Evolutionary conservation across 768 basidiomycete species (phyloP).

Genomic region (Sistotremastrum suecicum): DNA sequence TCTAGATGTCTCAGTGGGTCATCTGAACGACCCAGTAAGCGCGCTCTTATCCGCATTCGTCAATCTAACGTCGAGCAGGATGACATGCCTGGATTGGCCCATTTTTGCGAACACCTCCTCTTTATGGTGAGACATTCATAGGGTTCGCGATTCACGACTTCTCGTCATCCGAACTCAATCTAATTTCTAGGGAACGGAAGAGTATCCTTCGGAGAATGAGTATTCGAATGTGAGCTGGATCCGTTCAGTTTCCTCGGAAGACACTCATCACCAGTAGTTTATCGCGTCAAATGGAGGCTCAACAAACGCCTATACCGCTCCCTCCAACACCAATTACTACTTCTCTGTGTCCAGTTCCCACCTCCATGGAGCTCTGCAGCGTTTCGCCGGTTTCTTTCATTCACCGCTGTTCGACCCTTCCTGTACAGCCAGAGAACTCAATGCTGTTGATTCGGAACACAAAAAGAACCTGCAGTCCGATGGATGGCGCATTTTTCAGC

Average conservation of each 20-base stretch:
- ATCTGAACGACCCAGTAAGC: constrained; percentile 82
- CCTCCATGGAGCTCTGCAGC: constrained; percentile 20
- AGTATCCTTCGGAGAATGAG: constrained; percentile 33
- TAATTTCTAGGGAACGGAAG: constrained; percentile 12
- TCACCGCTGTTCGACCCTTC: constrained; percentile 32
- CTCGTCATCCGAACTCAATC: neutral
- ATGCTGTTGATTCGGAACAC: constrained; percentile 44
- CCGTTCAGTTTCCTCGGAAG: neutral
- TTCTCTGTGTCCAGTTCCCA: constrained; percentile 15
- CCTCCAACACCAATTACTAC: constrained; percentile 32
- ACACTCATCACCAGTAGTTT: constrained; percentile 9
- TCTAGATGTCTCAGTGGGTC: constrained; percentile 89
- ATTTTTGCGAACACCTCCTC: constrained; percentile 38
- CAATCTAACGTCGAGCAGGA: constrained; percentile 7
- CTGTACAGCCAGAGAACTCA: constrained; percentile 32
- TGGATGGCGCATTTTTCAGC: constrained; percentile 31
- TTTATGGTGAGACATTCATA: constrained; percentile 22
- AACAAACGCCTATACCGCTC: constrained; percentile 38
- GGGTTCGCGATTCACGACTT: neutral
- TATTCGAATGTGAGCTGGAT: constrained; percentile 20
- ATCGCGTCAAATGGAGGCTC: constrained; percentile 26
- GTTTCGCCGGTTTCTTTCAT: constrained; percentile 34
- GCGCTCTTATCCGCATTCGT: no score
- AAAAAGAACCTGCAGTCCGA: constrained; percentile 39
- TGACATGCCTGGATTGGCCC: constrained; percentile 27